These are phyloP conservation scores for Phytopythium sindhum DNA, from an alignment of 352 stramenopile genomes.

Conservation along the genomic window DNA sequence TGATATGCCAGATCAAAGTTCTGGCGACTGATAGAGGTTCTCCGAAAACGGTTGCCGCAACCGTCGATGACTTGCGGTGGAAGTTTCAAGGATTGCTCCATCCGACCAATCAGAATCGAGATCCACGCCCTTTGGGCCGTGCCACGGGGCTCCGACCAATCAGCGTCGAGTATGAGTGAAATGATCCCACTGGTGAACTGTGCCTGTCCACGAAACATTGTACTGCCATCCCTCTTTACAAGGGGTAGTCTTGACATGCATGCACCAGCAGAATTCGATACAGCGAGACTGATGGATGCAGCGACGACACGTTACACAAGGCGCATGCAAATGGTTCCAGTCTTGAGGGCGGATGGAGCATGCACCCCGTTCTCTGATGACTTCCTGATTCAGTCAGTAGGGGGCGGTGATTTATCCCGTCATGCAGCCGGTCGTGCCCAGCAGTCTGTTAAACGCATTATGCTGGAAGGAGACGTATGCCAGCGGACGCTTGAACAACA, in stretches of 20 bases:
- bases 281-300: background rate
- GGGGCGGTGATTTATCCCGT: too few species aligned
- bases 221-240: background rate
- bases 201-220: background rate
- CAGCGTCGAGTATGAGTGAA: background rate
- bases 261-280: background rate
- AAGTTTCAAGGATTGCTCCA: constrained; percentile 5
- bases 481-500: too few species aligned
- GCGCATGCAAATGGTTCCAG: too few species aligned
- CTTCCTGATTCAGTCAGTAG: too few species aligned
- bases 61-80: background rate
- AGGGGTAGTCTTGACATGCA: background rate
- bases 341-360: background rate
- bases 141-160: constrained; percentile 17
- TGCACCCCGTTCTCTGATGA: background rate
- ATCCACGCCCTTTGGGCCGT: constrained; percentile 12
- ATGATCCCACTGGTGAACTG: background rate
- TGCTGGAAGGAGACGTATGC: too few species aligned
- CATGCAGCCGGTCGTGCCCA: too few species aligned
- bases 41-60: background rate
- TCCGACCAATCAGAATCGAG: constrained; percentile 15
- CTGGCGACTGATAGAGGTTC: background rate
- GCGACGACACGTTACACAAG: too few species aligned
- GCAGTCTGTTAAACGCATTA: too few species aligned
- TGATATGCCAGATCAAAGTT: background rate